phyloP scores from a whole-genome alignment of 2,329 filamentous ascomycete genomes.

The Fusarium virguliforme region DNA sequence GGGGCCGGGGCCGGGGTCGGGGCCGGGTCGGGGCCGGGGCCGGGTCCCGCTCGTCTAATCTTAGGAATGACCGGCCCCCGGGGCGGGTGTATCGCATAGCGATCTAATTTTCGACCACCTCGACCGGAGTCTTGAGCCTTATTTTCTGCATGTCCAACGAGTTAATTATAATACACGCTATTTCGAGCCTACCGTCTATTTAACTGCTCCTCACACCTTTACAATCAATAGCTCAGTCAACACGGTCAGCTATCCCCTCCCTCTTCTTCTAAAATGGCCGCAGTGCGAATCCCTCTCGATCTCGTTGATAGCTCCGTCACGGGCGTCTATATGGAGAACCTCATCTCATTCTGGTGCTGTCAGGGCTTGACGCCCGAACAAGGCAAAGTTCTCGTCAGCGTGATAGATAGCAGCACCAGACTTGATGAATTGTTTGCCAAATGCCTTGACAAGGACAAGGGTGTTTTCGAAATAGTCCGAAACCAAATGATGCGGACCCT shows the following conservation, averaged over 20 bases:
- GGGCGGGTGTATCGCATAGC: neutral
- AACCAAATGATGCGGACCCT: neutral
- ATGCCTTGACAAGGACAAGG: neutral
- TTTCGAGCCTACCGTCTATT: neutral
- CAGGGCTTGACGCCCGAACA: neutral
- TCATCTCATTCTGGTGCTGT: neutral
- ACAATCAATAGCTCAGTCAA: neutral
- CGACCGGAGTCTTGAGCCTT: neutral
- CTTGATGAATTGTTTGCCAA: neutral
- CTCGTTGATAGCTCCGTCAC: neutral
- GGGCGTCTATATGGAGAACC: neutral
- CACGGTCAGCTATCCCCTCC: neutral
- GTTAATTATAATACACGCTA: neutral
- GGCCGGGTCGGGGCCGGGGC: too few species aligned
- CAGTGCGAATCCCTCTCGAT: neutral
- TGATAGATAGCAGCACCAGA: neutral
- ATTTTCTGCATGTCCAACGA: neutral
- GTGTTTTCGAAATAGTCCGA: neutral
- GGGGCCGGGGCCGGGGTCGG: neutral
- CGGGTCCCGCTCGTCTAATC: neutral
- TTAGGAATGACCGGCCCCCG: neutral
- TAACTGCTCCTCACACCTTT: neutral
- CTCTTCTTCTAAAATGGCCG: neutral
- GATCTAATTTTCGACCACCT: neutral
- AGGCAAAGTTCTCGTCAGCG: neutral